These are phyloP conservation scores for Phialemonium atrogriseum DNA, from an alignment of 2,329 filamentous ascomycete species.

Conservation along the genomic window DNA sequence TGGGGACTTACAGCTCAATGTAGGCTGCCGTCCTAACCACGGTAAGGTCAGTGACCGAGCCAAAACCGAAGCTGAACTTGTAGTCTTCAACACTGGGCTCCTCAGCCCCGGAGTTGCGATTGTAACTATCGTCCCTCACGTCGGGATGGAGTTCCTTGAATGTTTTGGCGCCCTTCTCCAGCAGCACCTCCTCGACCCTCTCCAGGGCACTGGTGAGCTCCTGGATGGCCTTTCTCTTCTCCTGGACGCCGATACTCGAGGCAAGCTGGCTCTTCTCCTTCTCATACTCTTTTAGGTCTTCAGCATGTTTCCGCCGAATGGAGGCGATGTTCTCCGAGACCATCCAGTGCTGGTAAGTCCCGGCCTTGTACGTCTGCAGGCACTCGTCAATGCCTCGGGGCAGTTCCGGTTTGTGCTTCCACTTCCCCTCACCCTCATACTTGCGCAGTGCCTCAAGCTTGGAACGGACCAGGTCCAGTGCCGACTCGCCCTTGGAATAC, in stretches of 20 bases:
- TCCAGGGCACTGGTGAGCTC: slow-evolving; percentile 43
- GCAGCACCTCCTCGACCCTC: slow-evolving; percentile 43
- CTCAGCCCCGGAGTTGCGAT: slow-evolving; percentile 4
- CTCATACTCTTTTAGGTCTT: slow-evolving; percentile 24
- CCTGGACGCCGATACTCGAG: slow-evolving; percentile 21
- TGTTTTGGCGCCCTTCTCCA: slow-evolving; percentile 54
- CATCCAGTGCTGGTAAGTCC: slow-evolving; percentile 53
- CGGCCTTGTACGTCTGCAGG: slow-evolving; percentile 38
- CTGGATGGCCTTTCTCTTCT: slow-evolving; percentile 49
- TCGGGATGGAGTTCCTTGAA: slow-evolving; percentile 58
- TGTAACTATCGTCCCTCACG: slow-evolving; percentile 18
- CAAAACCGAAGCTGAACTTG: slow-evolving; percentile 42
- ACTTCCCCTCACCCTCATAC: slow-evolving; percentile 28
- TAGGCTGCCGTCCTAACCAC: slow-evolving; percentile 51
- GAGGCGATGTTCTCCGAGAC: slow-evolving; percentile 29
- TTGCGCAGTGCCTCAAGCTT: slow-evolving; percentile 41
- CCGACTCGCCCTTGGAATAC: slow-evolving; percentile 32
- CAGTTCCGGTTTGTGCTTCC: slow-evolving; percentile 19
- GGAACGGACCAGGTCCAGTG: slow-evolving; percentile 52
- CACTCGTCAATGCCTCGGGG: slow-evolving; percentile 40
- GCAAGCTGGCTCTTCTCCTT: slow-evolving; percentile 22
- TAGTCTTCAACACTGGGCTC: slow-evolving; percentile 23
- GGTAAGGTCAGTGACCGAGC: slow-evolving; percentile 43
- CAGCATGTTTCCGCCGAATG: slow-evolving; percentile 24
- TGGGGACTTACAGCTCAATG: slow-evolving; percentile 45